Evolutionary conservation across 441 rosid species (phyloP), one percentile per base, ranked within the genome.

Genomic region (Brassica hybrid): DNA sequence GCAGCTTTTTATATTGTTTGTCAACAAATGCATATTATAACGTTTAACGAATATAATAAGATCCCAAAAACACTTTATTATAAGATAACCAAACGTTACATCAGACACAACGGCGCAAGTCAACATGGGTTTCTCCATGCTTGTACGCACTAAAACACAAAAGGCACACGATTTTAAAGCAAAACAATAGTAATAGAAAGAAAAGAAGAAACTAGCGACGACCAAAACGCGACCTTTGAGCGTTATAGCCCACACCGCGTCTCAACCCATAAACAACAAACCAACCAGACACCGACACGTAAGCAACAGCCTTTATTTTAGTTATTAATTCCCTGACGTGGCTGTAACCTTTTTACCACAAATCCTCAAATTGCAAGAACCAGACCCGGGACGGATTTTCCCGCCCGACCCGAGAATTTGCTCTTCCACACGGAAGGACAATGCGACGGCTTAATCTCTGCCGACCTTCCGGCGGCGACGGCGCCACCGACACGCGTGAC

Each of bases 361-460:
- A 65, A 38, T 12, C 11, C 10, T 66, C 77, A 92, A 57, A 92
- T 83, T 1, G 97, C 95, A 1, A 92, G 87, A 62, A 92, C 95
- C 81, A 92, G 58, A 67, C 97, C 97, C 41, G 97, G 97, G 5
- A 92, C 94, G 54, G 97, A 89, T 78, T 92, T 92, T 0, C 94
- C 93, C 65, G 74, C 82, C 86, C 50, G 88, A 68, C 80, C 72
- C 75, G 94, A 86, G 81, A 86, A 74, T 77, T 89, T 86, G 76
- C 99, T 94, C 85, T 93, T 97, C 97, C 99, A 94, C 13, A 93
- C 78, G 32, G 88, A 86, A 0, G 85, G 87, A 71, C 93, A 93
- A 83, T 82, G 90, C 76, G 76, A 78, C 0, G 85, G 41, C 18
- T 76, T 34, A 4, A 86, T 86, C 87, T 86, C 91, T 23, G 82